Evolutionary conservation across 116 monocot species (phyloP).

Genomic region (Phalaenopsis hybrid): DNA sequence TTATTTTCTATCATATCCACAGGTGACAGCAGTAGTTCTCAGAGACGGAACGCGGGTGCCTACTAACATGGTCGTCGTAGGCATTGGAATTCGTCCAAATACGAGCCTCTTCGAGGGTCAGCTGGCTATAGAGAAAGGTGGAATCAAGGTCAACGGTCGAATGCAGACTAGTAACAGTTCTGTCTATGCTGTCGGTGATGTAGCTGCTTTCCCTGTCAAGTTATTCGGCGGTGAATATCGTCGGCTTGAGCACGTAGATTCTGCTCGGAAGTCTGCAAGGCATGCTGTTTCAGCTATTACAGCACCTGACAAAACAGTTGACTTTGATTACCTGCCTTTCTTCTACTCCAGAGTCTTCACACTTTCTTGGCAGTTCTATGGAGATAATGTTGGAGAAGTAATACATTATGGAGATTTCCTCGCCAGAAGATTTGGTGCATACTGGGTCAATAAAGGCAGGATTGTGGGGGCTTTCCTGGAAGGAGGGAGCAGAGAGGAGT

Average conservation of each 20-base stretch:
- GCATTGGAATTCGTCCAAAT: conserved; percentile 78
- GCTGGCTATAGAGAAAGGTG: conserved; percentile 71
- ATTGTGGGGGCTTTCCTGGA: conserved; percentile 77
- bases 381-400: conserved; percentile 72
- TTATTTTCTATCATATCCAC: background rate
- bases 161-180: conserved; percentile 77
- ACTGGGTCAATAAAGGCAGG: conserved; percentile 57
- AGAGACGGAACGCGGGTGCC: conserved; percentile 67
- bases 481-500: conserved; percentile 66
- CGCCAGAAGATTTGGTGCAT: conserved; percentile 55
- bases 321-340: conserved; percentile 82
- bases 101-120: conserved; percentile 74
- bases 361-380: conserved; percentile 88
- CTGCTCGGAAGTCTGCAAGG: conserved; percentile 66
- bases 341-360: conserved; percentile 94
- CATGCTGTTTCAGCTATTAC: conserved; percentile 71
- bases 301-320: conserved; percentile 27
- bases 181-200: conserved; percentile 88
- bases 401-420: conserved; percentile 62
- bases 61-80: conserved; percentile 81
- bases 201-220: conserved; percentile 82
- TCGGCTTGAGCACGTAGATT: conserved; percentile 86
- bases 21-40: conserved; percentile 73
- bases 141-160: conserved; percentile 76
- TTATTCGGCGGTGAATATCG: conserved; percentile 56